Percentiles rank a stretch among this genome's conserved stretches.
phyloP scores from a whole-genome alignment of 768 basidiomycete species.

The Fomitopsis serialis region DNA sequence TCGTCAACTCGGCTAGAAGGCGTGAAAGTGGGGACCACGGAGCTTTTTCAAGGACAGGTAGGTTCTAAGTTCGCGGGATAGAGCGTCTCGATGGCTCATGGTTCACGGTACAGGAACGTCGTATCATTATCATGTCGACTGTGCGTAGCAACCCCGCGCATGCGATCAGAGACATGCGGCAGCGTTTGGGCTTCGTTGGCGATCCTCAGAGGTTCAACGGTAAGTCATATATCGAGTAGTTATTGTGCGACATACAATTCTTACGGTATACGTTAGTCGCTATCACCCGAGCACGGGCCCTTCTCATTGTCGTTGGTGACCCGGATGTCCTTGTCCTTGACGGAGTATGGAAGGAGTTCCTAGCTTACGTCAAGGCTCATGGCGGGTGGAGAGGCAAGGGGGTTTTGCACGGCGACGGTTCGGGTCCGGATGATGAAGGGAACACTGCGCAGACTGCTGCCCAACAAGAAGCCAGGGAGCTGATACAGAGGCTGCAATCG shows the following conservation, averaged over 20 bases:
- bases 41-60: slow-evolving; percentile 39
- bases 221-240: slow-evolving; percentile 10
- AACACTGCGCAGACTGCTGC: no score
- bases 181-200: slow-evolving; percentile 30
- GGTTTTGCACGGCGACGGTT: no score
- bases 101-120: slow-evolving; percentile 25
- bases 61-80: not conserved
- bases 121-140: slow-evolving; percentile 33
- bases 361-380: slow-evolving; percentile 46
- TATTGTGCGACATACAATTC: no score
- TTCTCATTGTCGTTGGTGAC: slow-evolving; percentile 61
- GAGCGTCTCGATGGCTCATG: not conserved
- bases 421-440: no score
- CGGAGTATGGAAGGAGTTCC: slow-evolving; percentile 53
- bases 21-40: slow-evolving; percentile 32
- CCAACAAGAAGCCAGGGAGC: no score
- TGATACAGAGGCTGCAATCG: no score
- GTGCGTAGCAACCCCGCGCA: slow-evolving; percentile 27
- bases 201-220: slow-evolving; percentile 35
- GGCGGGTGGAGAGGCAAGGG: slow-evolving; percentile 47
- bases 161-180: slow-evolving; percentile 21
- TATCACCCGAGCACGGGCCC: slow-evolving; percentile 58
- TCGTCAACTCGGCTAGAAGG: slow-evolving; percentile 7
- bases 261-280: slow-evolving; percentile 38
- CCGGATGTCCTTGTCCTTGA: slow-evolving; percentile 52